Evolutionary conservation across 2,329 filamentous ascomycete genomes (phyloP), one percentile per base, ranked within the genome.

Genomic region (Nemania sp.): DNA sequence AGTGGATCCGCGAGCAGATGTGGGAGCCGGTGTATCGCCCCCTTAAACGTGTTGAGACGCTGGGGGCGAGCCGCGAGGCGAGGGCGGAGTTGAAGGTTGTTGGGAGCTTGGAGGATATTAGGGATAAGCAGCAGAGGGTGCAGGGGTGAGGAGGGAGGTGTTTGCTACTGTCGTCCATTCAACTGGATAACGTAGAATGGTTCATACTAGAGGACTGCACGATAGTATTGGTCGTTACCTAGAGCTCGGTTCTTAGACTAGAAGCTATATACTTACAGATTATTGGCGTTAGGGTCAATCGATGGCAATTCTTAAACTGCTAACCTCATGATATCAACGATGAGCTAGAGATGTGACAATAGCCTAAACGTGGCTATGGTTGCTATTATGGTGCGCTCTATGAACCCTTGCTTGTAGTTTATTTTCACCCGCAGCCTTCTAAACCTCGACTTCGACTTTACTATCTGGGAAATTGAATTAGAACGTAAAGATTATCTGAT

Each of bases 1-100:
- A 87, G 65, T 95, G 92, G 92, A 89, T 94, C 67, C 79, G 85
- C 27, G 90, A 90, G 80, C 92, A 94, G 82, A 94, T 94, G 92
- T 94, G 92, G 92, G 83, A 91, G 69, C 85, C 92, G 0, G 84
- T 84, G 56, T 95, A 94, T 77, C 80, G 91, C 27, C 86, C 88
- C 1, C 77, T 93, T 72, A 86, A 84, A 76, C 82, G 84, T 41
- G 88, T 93, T 5, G 80, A 82, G 22, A 79, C 82, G 29, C 79
- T 81, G 5, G 78, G 77, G 0, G 89, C 89, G 0, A 86, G 83
- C 55, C 82, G 87, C n/a, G 80, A 83, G 70, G 90, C 90, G 0
- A 89, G 80, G 78, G 89, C 88, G 0, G 85, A 90, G 78, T 77
- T 88, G 70, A 86, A 87, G 67, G 79, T 83, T 56, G 83, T 82